Percentiles rank a stretch among this genome's conserved stretches.
Evolutionary conservation across 106 monocot species (phyloP).

Genomic region (Phalaenopsis equestris): DNA sequence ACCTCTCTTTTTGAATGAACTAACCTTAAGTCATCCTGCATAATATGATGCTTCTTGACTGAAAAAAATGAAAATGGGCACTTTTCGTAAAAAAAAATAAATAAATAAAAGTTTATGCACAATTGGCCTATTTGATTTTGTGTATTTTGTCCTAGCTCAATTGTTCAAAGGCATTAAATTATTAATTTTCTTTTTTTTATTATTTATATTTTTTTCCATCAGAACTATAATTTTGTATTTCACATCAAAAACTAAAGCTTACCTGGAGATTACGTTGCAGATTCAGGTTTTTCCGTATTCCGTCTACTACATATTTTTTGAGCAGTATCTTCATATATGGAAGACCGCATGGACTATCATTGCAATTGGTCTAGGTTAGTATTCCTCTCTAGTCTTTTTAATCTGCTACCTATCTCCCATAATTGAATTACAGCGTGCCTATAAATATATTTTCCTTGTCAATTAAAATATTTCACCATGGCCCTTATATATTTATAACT

Average conservation of each 20-base stretch:
- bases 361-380: constrained; percentile 76
- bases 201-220: background rate
- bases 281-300: constrained; percentile 97
- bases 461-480: background rate
- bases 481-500: background rate
- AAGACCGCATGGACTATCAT: constrained; percentile 76
- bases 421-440: background rate
- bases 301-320: constrained; percentile 97
- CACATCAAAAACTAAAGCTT: background rate
- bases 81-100: background rate
- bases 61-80: background rate
- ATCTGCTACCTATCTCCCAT: background rate
- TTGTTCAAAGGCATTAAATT: background rate
- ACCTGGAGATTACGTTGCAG: constrained; percentile 30
- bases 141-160: background rate
- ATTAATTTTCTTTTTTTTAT: background rate
- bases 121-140: background rate
- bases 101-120: background rate
- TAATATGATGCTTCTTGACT: background rate
- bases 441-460: background rate
- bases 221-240: background rate
- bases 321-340: constrained; percentile 95
- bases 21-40: too few relatives aligned
- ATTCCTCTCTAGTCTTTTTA: constrained; percentile 2
- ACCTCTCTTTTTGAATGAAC: too few relatives aligned